Evolutionary conservation across 2,329 filamentous ascomycete species (phyloP).

Genomic region (Verticillium longisporum): DNA sequence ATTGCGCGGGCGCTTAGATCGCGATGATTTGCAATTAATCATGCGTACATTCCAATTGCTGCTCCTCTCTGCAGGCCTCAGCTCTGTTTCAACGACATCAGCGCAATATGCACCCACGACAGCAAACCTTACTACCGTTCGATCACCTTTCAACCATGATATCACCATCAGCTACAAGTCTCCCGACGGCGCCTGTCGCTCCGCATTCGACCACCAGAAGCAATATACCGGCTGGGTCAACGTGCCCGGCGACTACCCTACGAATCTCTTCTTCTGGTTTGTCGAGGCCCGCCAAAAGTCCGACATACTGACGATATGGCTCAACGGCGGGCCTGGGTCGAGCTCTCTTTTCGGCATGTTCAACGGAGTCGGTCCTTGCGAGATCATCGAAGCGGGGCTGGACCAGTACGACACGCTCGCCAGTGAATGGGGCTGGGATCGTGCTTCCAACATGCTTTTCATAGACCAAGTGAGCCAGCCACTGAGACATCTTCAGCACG

Average conservation of each 20-base stretch:
- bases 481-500: constrained; percentile 9
- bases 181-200: constrained; percentile 54
- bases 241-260: constrained; percentile 47
- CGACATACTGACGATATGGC: constrained; percentile 48
- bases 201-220: constrained; percentile 56
- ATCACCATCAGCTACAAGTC: constrained; percentile 64
- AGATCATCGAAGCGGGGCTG: constrained; percentile 39
- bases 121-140: constrained; percentile 45
- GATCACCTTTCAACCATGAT: constrained; percentile 54
- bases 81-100: background rate
- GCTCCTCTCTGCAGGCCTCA: constrained; percentile 1
- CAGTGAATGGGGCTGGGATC: constrained; percentile 60
- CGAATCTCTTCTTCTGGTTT: constrained; percentile 47
- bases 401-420: constrained; percentile 47
- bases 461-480: constrained; percentile 41
- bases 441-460: constrained; percentile 46
- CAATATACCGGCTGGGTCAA: constrained; percentile 67
- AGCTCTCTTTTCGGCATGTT: constrained; percentile 62
- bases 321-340: constrained; percentile 61
- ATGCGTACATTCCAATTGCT: constrained; percentile 6
- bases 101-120: constrained; percentile 9
- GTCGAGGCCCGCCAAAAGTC: constrained; percentile 36
- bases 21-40: constrained; percentile 8
- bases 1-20: constrained; percentile 8
- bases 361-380: constrained; percentile 48